Evolutionary conservation across 805 yeast species (phyloP), one percentile per base, ranked within the genome.

Genomic region (Zygoascus biomembranicola): DNA sequence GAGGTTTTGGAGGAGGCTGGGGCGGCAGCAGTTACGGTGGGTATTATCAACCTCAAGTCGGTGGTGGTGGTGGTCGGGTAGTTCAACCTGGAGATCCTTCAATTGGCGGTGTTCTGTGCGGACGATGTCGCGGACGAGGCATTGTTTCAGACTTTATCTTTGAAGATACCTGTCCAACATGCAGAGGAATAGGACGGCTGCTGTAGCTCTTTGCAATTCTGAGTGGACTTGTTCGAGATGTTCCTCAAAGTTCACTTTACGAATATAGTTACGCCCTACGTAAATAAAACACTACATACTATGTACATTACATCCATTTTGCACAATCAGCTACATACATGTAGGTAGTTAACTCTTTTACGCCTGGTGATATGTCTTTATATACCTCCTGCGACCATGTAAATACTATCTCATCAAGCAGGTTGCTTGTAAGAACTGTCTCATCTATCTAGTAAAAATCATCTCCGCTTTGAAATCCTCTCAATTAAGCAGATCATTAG

Each of bases 21-120:
- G 28, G 28, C 6, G 28, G 28, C 28, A 23, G 28, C 28, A 23
- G 28, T 23, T 23, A 23, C n/a, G 18, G 13, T 37, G 44, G 16
- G 51, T 43, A 51, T 16, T 58, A 63, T 28, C 56, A 2, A 37
- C 55, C 47, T 19, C 46, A 57, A 8, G 57, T 61, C 5, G 70
- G 71, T 1, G 64, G 66, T 5, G 68, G 66, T 48, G 39, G 61
- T 47, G 75, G 80, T 1, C 50, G 76, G 18, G 68, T 78, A 14
- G 84, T 86, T 1, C 64, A 62, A 19, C 94, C 95, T 0, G 95
- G 95, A 1, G 95, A 87, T 61, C 92, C 94, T 1, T 61, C 82
- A 32, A 65, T 78, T 57, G 95, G 96, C 0, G 95, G 96, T 0
- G 66, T 74, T 0, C 59, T 83, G 2, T 88, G 96, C 69, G 88